A percentile compares a stretch with the other conserved stretches of the same genome.
These are phyloP conservation scores for Xylaria sp. DNA, from an alignment of 495 filamentous ascomycete genomes.

Conservation along the genomic window DNA sequence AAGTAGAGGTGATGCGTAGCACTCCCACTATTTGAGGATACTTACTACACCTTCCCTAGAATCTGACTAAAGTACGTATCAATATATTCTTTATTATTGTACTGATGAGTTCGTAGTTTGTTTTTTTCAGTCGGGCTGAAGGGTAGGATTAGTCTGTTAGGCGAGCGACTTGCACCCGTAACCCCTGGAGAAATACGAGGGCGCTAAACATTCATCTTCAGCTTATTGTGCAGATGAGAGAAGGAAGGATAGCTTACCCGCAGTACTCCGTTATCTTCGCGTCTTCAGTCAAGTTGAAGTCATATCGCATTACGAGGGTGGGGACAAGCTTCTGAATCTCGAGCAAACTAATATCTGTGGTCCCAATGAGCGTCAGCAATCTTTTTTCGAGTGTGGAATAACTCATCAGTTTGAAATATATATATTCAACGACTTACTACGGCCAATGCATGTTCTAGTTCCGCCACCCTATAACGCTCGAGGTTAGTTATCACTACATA, in stretches of 20 bases:
- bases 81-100: not conserved
- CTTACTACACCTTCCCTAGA: not conserved
- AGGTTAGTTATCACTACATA: not conserved
- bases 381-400: not conserved
- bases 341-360: slow-evolving; percentile 16
- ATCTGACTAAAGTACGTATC: not conserved
- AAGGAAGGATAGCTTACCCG: not conserved
- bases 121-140: not conserved
- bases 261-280: slow-evolving; percentile 10
- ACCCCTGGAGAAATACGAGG: slow-evolving; percentile 13
- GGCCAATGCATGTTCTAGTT: slow-evolving; percentile 21
- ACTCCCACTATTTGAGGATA: not conserved
- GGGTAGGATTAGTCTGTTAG: not conserved
- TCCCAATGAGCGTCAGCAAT: not conserved
- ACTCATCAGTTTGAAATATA: not conserved
- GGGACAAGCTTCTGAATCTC: slow-evolving; percentile 19
- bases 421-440: not conserved
- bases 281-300: slow-evolving; percentile 11
- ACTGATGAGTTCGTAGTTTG: not conserved
- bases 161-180: slow-evolving; percentile 8
- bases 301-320: slow-evolving; percentile 18
- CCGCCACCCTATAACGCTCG: slow-evolving; percentile 10
- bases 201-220: not conserved
- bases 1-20: not conserved
- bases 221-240: not conserved